Percentiles rank a stretch among this genome's conserved stretches.
Conservation (phyloP, 1,284 basidiomycete genomes). For the Mycena citricolor region DNA sequence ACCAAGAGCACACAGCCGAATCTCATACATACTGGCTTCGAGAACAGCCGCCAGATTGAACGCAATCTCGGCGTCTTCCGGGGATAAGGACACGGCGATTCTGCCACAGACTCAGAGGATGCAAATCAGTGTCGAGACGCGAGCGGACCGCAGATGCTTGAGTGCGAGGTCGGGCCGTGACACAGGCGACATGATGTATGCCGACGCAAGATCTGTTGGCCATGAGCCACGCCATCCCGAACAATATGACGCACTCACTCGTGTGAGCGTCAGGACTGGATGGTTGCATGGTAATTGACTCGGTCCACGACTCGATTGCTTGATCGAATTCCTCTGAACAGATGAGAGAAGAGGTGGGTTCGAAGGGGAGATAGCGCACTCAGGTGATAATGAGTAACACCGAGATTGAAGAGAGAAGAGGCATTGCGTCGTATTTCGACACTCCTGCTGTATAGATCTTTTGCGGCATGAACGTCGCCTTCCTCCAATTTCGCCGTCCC, state of each 20-base stretch:
- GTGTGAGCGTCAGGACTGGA: slow-evolving; percentile 90
- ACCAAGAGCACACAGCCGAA: slow-evolving; percentile 31
- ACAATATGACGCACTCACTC: slow-evolving; percentile 53
- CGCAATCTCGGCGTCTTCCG: slow-evolving; percentile 92
- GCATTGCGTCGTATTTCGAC: slow-evolving; percentile 80
- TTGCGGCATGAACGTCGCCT: slow-evolving; percentile 83
- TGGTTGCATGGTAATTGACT: slow-evolving; percentile 81
- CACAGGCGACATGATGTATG: slow-evolving; percentile 87
- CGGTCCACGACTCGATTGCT: slow-evolving; percentile 86
- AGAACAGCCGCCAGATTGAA: slow-evolving; percentile 92
- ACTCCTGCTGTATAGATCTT: slow-evolving; percentile 77
- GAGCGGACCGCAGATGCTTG: slow-evolving; percentile 79
- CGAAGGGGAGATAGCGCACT: slow-evolving; percentile 49
- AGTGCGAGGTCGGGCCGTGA: slow-evolving; percentile 88
- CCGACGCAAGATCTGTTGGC: slow-evolving; percentile 81
- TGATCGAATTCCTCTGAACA: slow-evolving; percentile 78
- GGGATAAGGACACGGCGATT: slow-evolving; percentile 81
- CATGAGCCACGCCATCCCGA: slow-evolving; percentile 13
- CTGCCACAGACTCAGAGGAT: slow-evolving; percentile 45
- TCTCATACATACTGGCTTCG: slow-evolving; percentile 71
- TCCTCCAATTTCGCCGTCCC: slow-evolving; percentile 89
- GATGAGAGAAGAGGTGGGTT: slow-evolving; percentile 20
- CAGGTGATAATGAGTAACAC: slow-evolving; percentile 86
- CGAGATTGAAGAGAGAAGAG: slow-evolving; percentile 85
- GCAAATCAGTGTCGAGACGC: slow-evolving; percentile 31